Evolutionary conservation across 805 yeast genomes (phyloP), one percentile per base, ranked within the genome.

Genomic region (Maudiozyma bulderi): DNA sequence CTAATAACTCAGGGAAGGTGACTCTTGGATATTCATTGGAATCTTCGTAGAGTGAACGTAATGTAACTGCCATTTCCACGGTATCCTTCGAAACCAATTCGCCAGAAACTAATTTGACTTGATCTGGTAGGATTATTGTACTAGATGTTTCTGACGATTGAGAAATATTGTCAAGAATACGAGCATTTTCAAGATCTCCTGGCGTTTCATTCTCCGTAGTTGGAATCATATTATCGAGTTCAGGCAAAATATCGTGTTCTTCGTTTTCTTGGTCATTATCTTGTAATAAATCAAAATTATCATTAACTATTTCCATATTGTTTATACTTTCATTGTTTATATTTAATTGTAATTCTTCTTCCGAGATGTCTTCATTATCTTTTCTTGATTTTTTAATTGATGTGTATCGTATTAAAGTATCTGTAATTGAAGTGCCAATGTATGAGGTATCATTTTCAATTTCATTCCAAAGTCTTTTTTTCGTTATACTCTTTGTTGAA

Each of bases 61-160:
- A 43, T 7, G 53, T 47, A 31, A 57, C 61, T 39, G 63, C 68
- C 54, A 66, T 54, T 30, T 61, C 54, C 26, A 58, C 60, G 14
- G 57, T 60, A 29, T 59, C 55, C 48, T 56, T 60, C 10, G 65
- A 56, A 7, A 57, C 62, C 8, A 52, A 26, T 40, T 59, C 63
- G 5, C 60, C 61, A 8, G 57, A 28, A 9, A 43, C 29, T 38
- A 56, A 48, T 40, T 52, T 50, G 3, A 53, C 50, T 33, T 56
- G 56, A 32, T 57, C 53, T 43, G 49, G 5, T 8, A n/a, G 14
- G 4, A 14, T 8, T 41, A 5, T 7, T 20, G n/a, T 8, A n/a
- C 35, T 28, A 33, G 20, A 14, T 8, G 28, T n/a, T 15, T 42
- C 29, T 31, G 29, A 8, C 26, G 32, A 32, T 13, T 9, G 38